A percentile compares a stretch with the other conserved stretches of the same genome.
Evolutionary conservation across 352 stramenopile species (phyloP).

Genomic region (Elongisporangium prolatum): DNA sequence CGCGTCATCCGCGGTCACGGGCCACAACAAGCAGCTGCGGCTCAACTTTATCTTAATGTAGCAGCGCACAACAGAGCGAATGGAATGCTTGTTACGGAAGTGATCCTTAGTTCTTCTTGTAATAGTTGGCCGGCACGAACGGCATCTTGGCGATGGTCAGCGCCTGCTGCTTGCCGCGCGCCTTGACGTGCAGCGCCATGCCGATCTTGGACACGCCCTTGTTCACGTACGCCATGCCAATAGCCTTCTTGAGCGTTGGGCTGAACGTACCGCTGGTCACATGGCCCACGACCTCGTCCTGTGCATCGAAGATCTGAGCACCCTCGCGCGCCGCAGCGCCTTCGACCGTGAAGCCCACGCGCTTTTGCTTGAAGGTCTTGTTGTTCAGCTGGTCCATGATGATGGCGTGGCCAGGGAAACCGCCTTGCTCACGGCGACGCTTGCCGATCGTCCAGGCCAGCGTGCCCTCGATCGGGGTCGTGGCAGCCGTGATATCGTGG

Average conservation of each 20-base stretch:
- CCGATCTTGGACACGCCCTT: constrained; percentile 89
- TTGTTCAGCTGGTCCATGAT: constrained; percentile 95
- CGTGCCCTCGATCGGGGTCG: constrained; percentile 92
- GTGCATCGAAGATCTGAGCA: constrained; percentile 89
- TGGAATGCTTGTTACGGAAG: no score
- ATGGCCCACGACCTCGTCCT: constrained; percentile 79
- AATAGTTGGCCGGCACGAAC: constrained; percentile 97
- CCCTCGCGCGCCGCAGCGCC: constrained; percentile 92
- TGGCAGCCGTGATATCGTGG: constrained; percentile 95
- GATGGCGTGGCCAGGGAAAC: constrained; percentile 93
- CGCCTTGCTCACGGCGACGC: constrained; percentile 77
- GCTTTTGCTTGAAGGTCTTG: constrained; percentile 91
- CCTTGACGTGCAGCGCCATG: constrained; percentile 93
- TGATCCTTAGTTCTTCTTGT: constrained; percentile 76
- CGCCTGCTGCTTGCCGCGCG: constrained; percentile 93
- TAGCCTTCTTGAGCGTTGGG: constrained; percentile 93
- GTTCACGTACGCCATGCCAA: constrained; percentile 98
- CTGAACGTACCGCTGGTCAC: constrained; percentile 97
- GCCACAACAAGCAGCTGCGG: constrained; percentile 61
- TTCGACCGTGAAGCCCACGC: constrained; percentile 95
- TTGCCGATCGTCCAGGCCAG: constrained; percentile 93
- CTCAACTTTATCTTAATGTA: constrained; percentile 73
- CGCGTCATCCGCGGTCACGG: constrained; percentile 18
- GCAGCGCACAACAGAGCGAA: constrained; percentile 1
- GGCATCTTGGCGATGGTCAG: constrained; percentile 97